Conservation (phyloP, 73 alveolate genomes). For the Durusdinium trenchii region DNA sequence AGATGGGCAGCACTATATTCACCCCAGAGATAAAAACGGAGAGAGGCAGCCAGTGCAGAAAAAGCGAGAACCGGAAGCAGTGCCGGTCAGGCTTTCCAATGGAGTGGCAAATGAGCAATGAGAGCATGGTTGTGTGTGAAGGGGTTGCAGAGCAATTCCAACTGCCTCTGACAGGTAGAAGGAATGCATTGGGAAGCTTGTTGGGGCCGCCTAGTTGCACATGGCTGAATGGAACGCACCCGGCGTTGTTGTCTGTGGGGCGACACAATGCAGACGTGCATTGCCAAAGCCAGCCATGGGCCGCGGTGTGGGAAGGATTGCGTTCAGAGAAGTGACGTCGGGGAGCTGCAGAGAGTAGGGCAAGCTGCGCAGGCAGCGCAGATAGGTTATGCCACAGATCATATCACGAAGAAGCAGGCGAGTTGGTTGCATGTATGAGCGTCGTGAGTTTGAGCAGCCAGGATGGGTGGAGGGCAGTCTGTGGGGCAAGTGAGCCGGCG, state of each 20-base stretch:
- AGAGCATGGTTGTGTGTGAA: conserved; percentile 1
- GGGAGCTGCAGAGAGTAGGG: background rate
- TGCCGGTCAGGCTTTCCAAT: background rate
- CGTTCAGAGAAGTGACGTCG: background rate
- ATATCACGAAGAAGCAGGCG: background rate
- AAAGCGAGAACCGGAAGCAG: background rate
- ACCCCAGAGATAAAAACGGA: background rate
- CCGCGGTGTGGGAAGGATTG: background rate
- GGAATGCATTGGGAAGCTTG: conserved; percentile 5
- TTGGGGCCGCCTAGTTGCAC: conserved; percentile 8
- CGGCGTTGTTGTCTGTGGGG: background rate
- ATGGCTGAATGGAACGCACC: conserved; percentile 11
- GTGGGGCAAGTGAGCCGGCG: conserved; percentile 12
- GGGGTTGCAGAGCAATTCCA: background rate
- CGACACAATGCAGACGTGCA: conserved; percentile 6
- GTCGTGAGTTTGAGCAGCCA: background rate
- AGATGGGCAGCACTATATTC: background rate
- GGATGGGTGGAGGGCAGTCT: background rate
- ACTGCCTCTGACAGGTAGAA: background rate
- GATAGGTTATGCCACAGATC: background rate
- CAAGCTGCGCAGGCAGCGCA: conserved; percentile 29
- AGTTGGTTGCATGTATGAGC: background rate
- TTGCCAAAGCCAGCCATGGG: background rate
- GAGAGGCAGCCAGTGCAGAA: background rate
- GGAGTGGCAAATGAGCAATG: background rate